These are phyloP conservation scores for Tetrahymena elliotti DNA, from an alignment of 73 alveolate genomes.

Conservation along the genomic window DNA sequence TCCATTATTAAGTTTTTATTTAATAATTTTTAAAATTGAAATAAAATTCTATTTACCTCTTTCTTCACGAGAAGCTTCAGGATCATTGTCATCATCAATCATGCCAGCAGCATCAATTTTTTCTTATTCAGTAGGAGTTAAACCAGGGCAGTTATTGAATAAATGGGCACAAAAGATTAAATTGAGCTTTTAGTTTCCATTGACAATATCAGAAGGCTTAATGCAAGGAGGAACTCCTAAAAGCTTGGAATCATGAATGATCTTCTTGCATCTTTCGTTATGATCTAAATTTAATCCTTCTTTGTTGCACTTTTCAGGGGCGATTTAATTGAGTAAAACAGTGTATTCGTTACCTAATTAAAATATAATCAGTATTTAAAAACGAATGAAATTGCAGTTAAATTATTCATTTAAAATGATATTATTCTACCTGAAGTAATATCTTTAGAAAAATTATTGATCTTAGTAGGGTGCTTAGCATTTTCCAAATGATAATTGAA, in stretches of 20 bases:
- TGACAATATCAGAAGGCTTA: conserved; percentile 68
- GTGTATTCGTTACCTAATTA: conserved; percentile 46
- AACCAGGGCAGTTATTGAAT: conserved; percentile 90
- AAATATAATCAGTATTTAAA: too few species aligned
- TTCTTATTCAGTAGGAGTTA: conserved; percentile 79
- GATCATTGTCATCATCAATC: conserved; percentile 71
- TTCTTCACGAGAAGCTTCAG: conserved; percentile 92
- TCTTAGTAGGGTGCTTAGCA: conserved; percentile 63
- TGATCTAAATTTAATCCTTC: conserved; percentile 62
- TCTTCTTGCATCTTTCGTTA: conserved; percentile 68
- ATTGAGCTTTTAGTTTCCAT: conserved; percentile 82
- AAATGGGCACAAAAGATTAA: conserved; percentile 84
- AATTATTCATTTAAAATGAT: not conserved
- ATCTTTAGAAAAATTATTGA: conserved; percentile 72
- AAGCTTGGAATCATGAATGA: conserved; percentile 58
- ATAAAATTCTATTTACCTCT: conserved; percentile 22
- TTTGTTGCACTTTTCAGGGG: conserved; percentile 59
- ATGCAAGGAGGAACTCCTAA: conserved; percentile 82
- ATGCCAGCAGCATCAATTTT: conserved; percentile 70
- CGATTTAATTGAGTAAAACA: conserved; percentile 68
- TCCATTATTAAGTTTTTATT: too few species aligned
- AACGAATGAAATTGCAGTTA: too few species aligned
- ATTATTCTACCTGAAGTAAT: not conserved
- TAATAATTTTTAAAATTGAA: not conserved
- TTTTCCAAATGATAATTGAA: conserved; percentile 80